These are phyloP conservation scores for Chamaenerion angustifolium DNA, from an alignment of 345 rosid species.

Conservation along the genomic window DNA sequence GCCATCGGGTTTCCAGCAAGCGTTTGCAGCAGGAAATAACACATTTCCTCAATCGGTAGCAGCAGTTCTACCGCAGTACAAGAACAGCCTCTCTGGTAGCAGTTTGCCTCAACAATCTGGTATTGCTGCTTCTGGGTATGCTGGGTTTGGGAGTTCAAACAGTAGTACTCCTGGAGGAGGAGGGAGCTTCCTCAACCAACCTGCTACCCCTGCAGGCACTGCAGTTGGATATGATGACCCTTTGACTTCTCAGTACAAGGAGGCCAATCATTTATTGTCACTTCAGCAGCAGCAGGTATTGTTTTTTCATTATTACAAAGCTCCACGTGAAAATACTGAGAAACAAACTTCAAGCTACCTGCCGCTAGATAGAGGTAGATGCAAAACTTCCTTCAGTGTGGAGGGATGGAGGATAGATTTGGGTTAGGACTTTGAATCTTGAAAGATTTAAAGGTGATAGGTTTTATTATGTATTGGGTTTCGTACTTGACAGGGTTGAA, in stretches of 20 bases:
- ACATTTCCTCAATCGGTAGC: slow-evolving; percentile 77
- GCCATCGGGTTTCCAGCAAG: slow-evolving; percentile 88
- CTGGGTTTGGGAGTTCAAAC: slow-evolving; percentile 62
- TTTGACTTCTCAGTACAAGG: slow-evolving; percentile 79
- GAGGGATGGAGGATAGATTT: no score
- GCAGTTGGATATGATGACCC: slow-evolving; percentile 63
- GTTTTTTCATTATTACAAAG: no score
- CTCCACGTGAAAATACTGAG: no score
- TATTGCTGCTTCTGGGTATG: slow-evolving; percentile 51
- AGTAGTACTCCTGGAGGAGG: slow-evolving; percentile 40
- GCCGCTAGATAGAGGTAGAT: no score
- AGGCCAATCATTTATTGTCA: slow-evolving; percentile 51
- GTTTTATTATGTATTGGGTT: no score
- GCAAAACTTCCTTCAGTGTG: no score
- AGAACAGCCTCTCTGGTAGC: slow-evolving; percentile 44
- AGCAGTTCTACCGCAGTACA: slow-evolving; percentile 75
- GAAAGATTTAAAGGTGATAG: no score
- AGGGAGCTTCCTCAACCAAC: slow-evolving; percentile 52
- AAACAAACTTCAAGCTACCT: no score
- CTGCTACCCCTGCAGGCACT: slow-evolving; percentile 20
- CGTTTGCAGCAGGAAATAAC: slow-evolving; percentile 23
- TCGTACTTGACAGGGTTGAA: no score
- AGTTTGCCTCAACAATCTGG: slow-evolving; percentile 78
- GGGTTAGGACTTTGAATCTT: no score
- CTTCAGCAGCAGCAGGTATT: slow-evolving; percentile 39